Evolutionary conservation across 1,284 basidiomycete species (phyloP).

Genomic region (Austropuccinia psidii): DNA sequence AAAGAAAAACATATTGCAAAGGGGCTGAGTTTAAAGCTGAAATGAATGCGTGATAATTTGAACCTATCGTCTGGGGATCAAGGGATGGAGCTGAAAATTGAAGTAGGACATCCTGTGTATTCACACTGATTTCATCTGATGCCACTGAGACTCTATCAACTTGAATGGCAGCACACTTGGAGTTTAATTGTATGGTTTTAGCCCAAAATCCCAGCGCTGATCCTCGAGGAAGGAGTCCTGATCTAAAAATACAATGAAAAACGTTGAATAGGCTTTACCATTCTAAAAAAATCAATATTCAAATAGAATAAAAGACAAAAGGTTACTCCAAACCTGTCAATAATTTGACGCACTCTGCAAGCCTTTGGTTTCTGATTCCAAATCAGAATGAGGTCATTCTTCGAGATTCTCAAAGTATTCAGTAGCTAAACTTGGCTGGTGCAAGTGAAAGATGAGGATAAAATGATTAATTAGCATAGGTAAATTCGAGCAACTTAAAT

Average conservation of each 20-base stretch:
- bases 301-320: slow-evolving; percentile 31
- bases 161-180: slow-evolving; percentile 80
- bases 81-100: slow-evolving; percentile 94
- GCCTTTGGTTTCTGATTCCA: slow-evolving; percentile 72
- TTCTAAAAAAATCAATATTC: slow-evolving; percentile 44
- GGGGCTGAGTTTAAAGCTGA: no score
- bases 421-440: slow-evolving; percentile 66
- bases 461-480: background rate
- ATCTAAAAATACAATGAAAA: slow-evolving; percentile 77
- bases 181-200: slow-evolving; percentile 65
- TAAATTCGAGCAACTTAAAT: background rate
- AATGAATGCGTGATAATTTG: no score
- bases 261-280: slow-evolving; percentile 75
- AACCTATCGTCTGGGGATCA: no score
- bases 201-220: slow-evolving; percentile 77
- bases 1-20: no score
- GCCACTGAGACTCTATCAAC: slow-evolving; percentile 77
- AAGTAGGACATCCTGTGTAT: slow-evolving; percentile 71
- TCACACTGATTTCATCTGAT: slow-evolving; percentile 87
- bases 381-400: slow-evolving; percentile 61
- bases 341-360: slow-evolving; percentile 74
- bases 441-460: no score
- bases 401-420: slow-evolving; percentile 76
- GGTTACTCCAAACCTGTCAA: slow-evolving; percentile 59
- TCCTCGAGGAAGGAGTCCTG: slow-evolving; percentile 70